These are phyloP conservation scores for Solanum etuberosum DNA, from an alignment of 257 asterid species.

Conservation along the genomic window DNA sequence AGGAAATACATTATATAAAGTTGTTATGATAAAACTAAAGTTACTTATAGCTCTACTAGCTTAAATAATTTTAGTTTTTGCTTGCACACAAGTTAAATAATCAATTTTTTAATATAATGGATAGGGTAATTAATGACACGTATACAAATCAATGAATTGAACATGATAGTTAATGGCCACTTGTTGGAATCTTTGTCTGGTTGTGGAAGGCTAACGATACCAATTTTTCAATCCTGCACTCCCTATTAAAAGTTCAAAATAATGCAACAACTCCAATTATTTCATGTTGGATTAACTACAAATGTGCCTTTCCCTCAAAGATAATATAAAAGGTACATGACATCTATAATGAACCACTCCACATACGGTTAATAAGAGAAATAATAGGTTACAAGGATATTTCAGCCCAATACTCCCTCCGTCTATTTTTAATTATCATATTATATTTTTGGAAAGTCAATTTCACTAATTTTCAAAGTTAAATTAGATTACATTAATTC, in stretches of 20 bases:
- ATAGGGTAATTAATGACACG: background rate
- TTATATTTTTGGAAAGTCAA: too few species aligned
- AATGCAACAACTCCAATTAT: background rate
- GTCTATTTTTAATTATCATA: too few species aligned
- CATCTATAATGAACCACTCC: background rate
- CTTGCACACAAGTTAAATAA: background rate
- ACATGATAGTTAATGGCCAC: background rate
- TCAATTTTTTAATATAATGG: background rate
- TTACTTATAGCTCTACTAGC: background rate
- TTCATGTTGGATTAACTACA: background rate
- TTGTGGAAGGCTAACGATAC: background rate
- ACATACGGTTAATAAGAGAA: background rate
- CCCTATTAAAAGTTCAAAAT: background rate
- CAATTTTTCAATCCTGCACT: background rate
- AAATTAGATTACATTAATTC: too few species aligned
- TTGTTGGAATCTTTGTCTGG: background rate
- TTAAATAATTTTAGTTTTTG: background rate
- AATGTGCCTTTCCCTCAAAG: background rate
- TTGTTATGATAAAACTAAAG: background rate
- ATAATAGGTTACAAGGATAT: too few species aligned
- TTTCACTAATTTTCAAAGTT: too few species aligned
- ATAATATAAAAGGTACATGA: background rate
- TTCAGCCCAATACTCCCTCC: too few species aligned
- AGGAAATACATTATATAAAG: background rate
- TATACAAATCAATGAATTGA: background rate